Evolutionary conservation across 2,329 filamentous ascomycete species (phyloP), one percentile per base, ranked within the genome.

Genomic region (Cladophialophora immunda): DNA sequence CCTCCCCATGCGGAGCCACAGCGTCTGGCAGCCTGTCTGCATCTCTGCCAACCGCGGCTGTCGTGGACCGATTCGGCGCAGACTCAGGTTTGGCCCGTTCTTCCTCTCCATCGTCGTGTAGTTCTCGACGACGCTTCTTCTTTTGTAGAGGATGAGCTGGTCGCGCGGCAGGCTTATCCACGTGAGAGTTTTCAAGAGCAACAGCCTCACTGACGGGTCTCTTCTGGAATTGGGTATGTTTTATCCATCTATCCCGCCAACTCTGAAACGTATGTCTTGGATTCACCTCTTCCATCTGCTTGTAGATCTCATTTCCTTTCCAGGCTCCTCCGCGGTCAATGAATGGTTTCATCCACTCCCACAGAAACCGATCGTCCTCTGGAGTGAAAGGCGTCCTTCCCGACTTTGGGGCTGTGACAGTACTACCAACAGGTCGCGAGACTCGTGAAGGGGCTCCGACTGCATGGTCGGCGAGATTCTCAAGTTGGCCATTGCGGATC

Each of bases 221-320:
- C 58, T 67, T 68, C 53, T 70, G 67, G 19, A 66, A 64, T 34
- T 61, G 58, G 11, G 83, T 69, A 25, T 68, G 72, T 67, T 79
- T 83, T 15, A 82, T 36, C 69, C 80, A 84, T n/a, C 82, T 78
- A 71, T 81, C 77, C 36, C 82, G 78, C 78, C 80, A 84, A 34
- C 82, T 83, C 72, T 84, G 82, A 70, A 71, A 84, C 2, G 82
- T 78, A 72, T 84, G 82, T 55, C 76, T 73, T 11, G 81, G 78
- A 68, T 81, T 64, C 19, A 61, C 29, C 25, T 75, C 70, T 59
- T 77, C 80, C 7, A 84, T 67, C 60, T 79, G 73, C 66, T 83
- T 78, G 68, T 84, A 84, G 8, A 84, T 79, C 53, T 77, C 76
- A 58, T 81, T 82, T 4, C 82, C 82, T 13, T 71, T 66, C 13